Evolutionary conservation across 2,329 filamentous ascomycete genomes (phyloP), one percentile per base, ranked within the genome.

Genomic region (Elsinoe arachidis): DNA sequence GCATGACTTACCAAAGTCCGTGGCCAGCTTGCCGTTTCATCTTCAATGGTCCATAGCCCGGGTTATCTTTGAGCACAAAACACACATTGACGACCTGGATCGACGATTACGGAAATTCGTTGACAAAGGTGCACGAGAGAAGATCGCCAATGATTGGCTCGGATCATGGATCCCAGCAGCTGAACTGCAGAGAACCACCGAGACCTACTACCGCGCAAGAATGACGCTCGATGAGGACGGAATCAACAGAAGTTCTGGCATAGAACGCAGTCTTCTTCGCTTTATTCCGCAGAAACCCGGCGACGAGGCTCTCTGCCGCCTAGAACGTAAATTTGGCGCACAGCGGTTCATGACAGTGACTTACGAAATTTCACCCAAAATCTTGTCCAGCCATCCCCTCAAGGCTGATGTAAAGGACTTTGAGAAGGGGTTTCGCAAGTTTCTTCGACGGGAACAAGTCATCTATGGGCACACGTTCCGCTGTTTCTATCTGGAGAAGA

Each of bases 131-230:
- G 46, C 30, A 34, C 46, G 14, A 34, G 46, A 51, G 21, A 26
- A 35, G 15, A 35, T 51, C 23, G 12, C 17, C 15, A 51, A n/a
- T 6, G 26, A 35, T n/a, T 51, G 46, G 46, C 46, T 51, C 2
- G 46, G 14, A 17, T 17, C 14, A 51, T 51, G 34, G 14, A 9
- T 51, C 11, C 26, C 26, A 7, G 88, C 91, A 1, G 83, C 86
- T 69, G 89, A 96, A 37, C 72, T 96, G 58, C 90, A 92, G 67
- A 95, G 92, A 74, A 88, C 89, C 12, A 90, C 96, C 67, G 96
- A 95, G 67, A 91, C 96, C 69, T 88, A 83, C 61, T 96, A 84
- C 70, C 87, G 96, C 61, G 91, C 90, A 6, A 39, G 23, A 12
- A 15, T 53, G 49, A 19, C 34, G 2, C 34, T 53, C 3, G 17